These are phyloP conservation scores for Hyphopichia pseudoburtonii DNA, from an alignment of 1,139 yeast genomes.

Conservation along the genomic window DNA sequence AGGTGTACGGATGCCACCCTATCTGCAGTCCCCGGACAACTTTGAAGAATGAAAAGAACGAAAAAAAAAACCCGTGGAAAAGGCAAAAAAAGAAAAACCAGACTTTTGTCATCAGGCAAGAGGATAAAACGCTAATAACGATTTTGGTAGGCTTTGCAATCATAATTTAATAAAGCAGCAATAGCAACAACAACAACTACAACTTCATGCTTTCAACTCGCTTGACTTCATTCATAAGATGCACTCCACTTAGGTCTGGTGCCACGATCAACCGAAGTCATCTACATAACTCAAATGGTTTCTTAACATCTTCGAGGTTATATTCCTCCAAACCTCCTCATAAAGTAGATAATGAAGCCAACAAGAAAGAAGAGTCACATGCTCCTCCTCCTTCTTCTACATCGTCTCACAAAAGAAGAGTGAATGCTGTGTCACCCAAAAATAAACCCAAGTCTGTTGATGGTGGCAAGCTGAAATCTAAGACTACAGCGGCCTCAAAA, in stretches of 20 bases:
- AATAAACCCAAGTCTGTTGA: conserved; percentile 85
- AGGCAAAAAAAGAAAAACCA: too few species aligned
- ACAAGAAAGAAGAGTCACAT: background rate
- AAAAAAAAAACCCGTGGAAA: too few species aligned
- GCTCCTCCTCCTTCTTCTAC: background rate
- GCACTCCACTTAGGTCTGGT: background rate
- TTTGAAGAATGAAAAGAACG: too few species aligned
- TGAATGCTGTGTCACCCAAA: conserved; percentile 68
- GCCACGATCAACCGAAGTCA: too few species aligned
- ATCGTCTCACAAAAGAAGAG: conserved; percentile 1
- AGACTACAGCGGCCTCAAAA: background rate
- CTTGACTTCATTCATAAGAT: background rate
- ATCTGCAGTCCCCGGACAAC: too few species aligned
- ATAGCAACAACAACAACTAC: too few species aligned
- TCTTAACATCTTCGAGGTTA: background rate
- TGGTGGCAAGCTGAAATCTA: conserved; percentile 33
- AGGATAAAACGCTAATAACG: too few species aligned
- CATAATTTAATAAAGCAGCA: too few species aligned
- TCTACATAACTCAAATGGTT: background rate
- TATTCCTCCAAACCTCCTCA: conserved; percentile 13
- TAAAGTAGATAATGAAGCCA: conserved; percentile 6
- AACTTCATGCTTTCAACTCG: background rate
- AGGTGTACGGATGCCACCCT: too few species aligned
- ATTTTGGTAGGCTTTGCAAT: background rate
- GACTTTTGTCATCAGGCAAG: too few species aligned